Base-by-base conservation (phyloP, 805 yeast species). In the Yamadazyma olivae region DNA sequence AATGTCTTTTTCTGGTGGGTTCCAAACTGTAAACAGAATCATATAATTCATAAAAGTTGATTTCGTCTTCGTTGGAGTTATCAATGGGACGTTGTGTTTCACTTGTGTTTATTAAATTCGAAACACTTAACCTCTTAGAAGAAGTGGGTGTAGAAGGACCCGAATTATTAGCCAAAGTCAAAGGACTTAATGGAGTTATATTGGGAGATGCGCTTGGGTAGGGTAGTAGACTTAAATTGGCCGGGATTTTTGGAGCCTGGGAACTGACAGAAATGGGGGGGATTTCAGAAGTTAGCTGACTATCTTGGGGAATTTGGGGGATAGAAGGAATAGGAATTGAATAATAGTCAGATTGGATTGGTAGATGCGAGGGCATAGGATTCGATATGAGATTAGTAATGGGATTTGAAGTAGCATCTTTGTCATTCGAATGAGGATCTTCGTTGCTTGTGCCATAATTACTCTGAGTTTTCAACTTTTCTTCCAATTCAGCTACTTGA, bases 121-220 rank as follows among this genome's bases (percentile, higher is more conserved):
- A 31, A 15, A 36, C 40, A 32, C 36, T 36, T 15, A 36, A 17
- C 19, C 35, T 18, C 17, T 27, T 27, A 14, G n/a, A 24, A n/a
- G n/a, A 9, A 6, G 27, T 9, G 6, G 14, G 27, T 8, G 27
- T 24, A 9, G 27, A n/a, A 24, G 14, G 27, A n/a, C 7, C 14
- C n/a, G 27, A 8, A n/a, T n/a, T n/a, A n/a, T n/a, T n/a, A n/a
- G n/a, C n/a, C n/a, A n/a, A n/a, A n/a, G n/a, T n/a, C n/a, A n/a
- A n/a, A n/a, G n/a, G n/a, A n/a, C n/a, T n/a, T n/a, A n/a, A n/a
- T n/a, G n/a, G 8, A 12, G 24, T 21, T 12, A 21, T 9, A 9
- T 9, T 21, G 24, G 24, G 24, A 12, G 24, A 8, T 21, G 24
- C 10, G 12, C 24, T 9, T 21, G 24, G 24, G n/a, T n/a, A n/a